Evolutionary conservation across 768 basidiomycete species (phyloP).

Genomic region (Suillus plorans): DNA sequence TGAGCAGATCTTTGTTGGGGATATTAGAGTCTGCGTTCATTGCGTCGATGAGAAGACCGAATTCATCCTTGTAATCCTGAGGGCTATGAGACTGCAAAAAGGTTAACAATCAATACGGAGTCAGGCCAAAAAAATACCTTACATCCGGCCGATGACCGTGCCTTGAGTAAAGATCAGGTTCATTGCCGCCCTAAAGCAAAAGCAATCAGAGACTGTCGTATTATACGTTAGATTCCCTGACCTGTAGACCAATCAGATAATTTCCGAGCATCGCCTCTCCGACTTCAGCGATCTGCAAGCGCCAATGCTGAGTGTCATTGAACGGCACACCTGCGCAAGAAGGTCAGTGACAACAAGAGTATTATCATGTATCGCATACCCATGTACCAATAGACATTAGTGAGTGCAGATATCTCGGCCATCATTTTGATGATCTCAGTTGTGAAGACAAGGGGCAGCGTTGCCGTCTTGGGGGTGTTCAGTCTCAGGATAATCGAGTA

Average conservation of each 20-base stretch:
- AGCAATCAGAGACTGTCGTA: neutral
- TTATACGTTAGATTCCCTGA: neutral
- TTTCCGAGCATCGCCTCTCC: slow-evolving; percentile 64
- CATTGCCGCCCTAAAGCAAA: slow-evolving; percentile 60
- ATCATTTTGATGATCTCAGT: too few relatives aligned
- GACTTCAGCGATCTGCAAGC: slow-evolving; percentile 52
- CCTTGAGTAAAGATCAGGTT: slow-evolving; percentile 71
- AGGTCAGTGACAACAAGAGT: slow-evolving; percentile 10
- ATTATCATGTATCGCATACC: too few relatives aligned
- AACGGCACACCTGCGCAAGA: too few relatives aligned
- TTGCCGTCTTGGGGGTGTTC: too few relatives aligned
- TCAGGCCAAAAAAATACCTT: neutral
- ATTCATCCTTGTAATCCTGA: slow-evolving; percentile 50
- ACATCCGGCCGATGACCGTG: slow-evolving; percentile 34
- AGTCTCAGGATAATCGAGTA: too few relatives aligned
- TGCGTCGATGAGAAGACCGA: slow-evolving; percentile 45
- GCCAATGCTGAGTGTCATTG: slow-evolving; percentile 51
- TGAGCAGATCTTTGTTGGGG: slow-evolving; percentile 44
- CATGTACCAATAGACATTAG: too few relatives aligned
- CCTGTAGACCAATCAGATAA: slow-evolving; percentile 55
- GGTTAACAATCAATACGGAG: neutral
- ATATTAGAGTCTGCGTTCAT: slow-evolving; percentile 42
- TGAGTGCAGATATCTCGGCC: too few relatives aligned
- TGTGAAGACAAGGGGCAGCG: too few relatives aligned
- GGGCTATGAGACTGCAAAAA: slow-evolving; percentile 26